These are phyloP conservation scores for Mucor irregularis DNA, from an alignment of 371 early-diverging fungal genomes.

Conservation along the genomic window DNA sequence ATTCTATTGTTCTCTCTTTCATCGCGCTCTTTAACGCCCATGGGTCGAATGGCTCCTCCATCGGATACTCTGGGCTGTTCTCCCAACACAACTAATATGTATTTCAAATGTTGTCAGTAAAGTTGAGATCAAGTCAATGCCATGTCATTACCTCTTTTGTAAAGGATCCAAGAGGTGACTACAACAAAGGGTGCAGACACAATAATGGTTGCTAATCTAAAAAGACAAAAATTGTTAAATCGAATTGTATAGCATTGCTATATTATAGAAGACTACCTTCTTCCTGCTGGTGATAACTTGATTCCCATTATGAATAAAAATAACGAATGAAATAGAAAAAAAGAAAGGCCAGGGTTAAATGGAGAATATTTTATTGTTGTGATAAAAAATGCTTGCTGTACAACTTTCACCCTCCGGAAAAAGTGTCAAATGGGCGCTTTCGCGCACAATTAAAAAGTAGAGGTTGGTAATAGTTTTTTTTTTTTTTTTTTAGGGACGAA, in stretches of 20 bases:
- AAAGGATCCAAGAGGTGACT: constrained; percentile 46
- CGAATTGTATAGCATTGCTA: not conserved
- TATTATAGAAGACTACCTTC: constrained; percentile 34
- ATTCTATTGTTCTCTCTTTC: constrained; percentile 18
- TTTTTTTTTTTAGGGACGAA: constrained; percentile 27
- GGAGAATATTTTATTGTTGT: not conserved
- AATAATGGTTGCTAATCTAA: constrained; percentile 45
- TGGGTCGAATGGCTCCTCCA: constrained; percentile 41
- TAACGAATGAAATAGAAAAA: not conserved
- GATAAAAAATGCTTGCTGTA: too few relatives aligned
- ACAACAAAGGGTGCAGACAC: constrained; percentile 47
- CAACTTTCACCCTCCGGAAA: constrained; percentile 33
- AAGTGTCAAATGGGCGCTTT: constrained; percentile 20
- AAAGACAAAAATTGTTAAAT: not conserved
- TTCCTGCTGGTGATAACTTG: constrained; percentile 37
- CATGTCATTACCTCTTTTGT: constrained; percentile 38
- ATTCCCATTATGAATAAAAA: constrained; percentile 11
- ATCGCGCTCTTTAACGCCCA: constrained; percentile 39
- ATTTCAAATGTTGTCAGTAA: not conserved
- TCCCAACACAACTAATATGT: constrained; percentile 37
- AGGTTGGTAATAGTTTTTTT: not conserved
- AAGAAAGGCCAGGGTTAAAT: not conserved
- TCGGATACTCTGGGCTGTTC: constrained; percentile 40
- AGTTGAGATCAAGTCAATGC: not conserved
- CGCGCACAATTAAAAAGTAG: constrained; percentile 1